Conservation (phyloP, 108 stramenopile species). For the Schizochytrium sp. region DNA sequence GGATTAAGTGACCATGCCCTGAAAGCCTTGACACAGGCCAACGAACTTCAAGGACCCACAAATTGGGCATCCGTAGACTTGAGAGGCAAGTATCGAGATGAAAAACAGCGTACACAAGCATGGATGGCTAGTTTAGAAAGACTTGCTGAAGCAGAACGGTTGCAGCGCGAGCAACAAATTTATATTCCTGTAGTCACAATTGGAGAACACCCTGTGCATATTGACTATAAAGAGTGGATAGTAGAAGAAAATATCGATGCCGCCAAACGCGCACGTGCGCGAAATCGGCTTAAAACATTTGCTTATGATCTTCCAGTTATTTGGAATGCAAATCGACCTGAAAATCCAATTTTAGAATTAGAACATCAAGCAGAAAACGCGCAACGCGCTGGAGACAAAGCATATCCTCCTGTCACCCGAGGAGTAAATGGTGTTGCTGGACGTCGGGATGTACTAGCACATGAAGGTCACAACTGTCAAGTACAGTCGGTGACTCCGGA, state of each 20-base stretch:
- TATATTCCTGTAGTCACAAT: slow-evolving; percentile 48
- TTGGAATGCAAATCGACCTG: slow-evolving; percentile 31
- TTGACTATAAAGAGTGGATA: slow-evolving; percentile 39
- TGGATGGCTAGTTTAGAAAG: not conserved
- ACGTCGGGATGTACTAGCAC: not conserved
- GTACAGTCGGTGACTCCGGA: slow-evolving; percentile 29
- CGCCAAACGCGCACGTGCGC: slow-evolving; percentile 16
- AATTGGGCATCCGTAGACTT: slow-evolving; percentile 59
- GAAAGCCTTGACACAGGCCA: slow-evolving; percentile 5
- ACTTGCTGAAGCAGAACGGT: not conserved
- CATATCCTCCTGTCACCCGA: not conserved
- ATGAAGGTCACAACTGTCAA: slow-evolving; percentile 32
- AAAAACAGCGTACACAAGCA: slow-evolving; percentile 48
- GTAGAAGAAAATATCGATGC: not conserved
- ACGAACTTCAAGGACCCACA: slow-evolving; percentile 50
- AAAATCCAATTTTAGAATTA: not conserved
- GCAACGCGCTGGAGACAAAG: not conserved
- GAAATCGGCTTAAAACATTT: slow-evolving; percentile 47
- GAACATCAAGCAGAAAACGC: not conserved
- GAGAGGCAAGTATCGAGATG: slow-evolving; percentile 2
- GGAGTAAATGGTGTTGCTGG: not conserved
- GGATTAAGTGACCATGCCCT: slow-evolving; percentile 32
- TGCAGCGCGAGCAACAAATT: slow-evolving; percentile 56
- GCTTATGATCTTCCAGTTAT: slow-evolving; percentile 48
- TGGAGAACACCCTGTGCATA: slow-evolving; percentile 30